phyloP scores from a whole-genome alignment of 2,329 filamentous ascomycete species.

The Pseudocercospora eumusae region DNA sequence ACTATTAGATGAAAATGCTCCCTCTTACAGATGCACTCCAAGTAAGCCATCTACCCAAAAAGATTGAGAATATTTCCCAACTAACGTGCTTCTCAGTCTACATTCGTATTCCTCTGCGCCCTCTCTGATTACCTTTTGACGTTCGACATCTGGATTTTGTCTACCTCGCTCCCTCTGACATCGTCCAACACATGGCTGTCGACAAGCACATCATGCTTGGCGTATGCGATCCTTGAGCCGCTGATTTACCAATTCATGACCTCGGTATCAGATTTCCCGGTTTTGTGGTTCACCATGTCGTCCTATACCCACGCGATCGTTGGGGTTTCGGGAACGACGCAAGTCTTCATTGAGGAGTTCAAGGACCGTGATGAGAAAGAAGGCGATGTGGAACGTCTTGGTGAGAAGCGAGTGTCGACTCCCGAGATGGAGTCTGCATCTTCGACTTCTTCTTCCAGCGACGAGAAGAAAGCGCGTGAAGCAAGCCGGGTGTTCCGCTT shows the following conservation, averaged over 20 bases:
- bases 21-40: neutral
- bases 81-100: neutral
- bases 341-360: neutral
- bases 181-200: neutral
- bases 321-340: neutral
- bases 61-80: neutral
- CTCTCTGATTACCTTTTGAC: neutral
- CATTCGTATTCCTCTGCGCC: neutral
- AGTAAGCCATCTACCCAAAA: neutral
- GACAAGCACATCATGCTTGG: conserved; percentile 4
- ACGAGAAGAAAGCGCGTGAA: neutral
- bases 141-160: neutral
- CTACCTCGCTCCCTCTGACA: neutral
- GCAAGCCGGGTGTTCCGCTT: neutral
- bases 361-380: neutral
- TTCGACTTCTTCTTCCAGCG: neutral
- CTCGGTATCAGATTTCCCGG: conserved; percentile 7
- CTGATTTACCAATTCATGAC: conserved; percentile 12
- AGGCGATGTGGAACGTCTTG: neutral
- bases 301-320: neutral
- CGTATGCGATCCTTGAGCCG: conserved; percentile 16
- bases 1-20: neutral
- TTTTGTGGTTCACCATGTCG: conserved; percentile 15
- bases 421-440: neutral
- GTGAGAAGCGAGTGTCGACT: neutral